Evolutionary conservation across 2,329 filamentous ascomycete species (phyloP).

Genomic region (Fonsecaea erecta): DNA sequence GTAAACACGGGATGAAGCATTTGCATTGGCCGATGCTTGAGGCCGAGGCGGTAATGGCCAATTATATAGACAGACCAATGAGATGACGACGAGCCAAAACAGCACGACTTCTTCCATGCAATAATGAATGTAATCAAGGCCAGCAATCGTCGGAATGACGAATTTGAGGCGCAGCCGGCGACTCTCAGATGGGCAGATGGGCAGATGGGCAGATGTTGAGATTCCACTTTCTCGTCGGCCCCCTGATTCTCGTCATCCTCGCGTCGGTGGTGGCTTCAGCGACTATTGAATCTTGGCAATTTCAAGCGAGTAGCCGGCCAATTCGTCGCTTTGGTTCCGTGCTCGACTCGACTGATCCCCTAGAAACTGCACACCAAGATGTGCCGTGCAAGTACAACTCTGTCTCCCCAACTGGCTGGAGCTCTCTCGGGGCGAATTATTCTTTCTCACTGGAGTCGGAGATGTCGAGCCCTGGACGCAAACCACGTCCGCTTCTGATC

Average conservation of each 20-base stretch:
- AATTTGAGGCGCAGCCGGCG: slow-evolving; percentile 4
- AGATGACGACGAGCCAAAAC: not conserved
- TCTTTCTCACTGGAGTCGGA: not conserved
- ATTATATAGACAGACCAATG: slow-evolving; percentile 10
- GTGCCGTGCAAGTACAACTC: not conserved
- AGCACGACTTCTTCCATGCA: not conserved
- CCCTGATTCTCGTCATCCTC: slow-evolving; percentile 1
- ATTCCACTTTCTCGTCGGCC: not conserved
- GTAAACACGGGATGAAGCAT: not conserved
- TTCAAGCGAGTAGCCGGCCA: slow-evolving; percentile 9
- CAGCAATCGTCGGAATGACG: not conserved
- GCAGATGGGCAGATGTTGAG: not conserved
- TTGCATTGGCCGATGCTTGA: not conserved
- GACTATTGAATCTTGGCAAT: slow-evolving; percentile 31
- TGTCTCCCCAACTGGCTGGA: too few relatives aligned
- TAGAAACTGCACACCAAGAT: not conserved
- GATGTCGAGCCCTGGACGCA: not conserved
- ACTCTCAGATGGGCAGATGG: slow-evolving; percentile 1
- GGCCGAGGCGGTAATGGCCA: not conserved
- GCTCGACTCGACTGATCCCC: not conserved
- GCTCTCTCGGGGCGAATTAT: not conserved
- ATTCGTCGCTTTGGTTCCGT: not conserved
- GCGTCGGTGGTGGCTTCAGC: not conserved
- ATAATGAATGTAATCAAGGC: not conserved
- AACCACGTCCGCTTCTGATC: not conserved